Evolutionary conservation across 2,329 filamentous ascomycete species (phyloP).

Genomic region (Penicillium sp.): DNA sequence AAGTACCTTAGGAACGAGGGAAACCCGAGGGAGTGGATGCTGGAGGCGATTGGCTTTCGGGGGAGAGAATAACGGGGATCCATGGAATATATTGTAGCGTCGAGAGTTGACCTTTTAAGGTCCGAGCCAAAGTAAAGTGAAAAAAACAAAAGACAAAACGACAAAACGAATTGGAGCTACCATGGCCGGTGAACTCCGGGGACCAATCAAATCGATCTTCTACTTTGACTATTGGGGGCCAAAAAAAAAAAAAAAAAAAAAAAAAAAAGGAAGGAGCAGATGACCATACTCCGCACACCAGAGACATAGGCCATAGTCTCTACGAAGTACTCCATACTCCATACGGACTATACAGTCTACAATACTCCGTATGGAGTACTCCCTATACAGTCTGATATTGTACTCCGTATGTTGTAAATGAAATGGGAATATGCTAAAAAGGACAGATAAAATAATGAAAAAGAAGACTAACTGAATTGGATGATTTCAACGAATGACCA

Average conservation of each 20-base stretch:
- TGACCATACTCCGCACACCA: not conserved
- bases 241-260: no score
- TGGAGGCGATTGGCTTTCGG: constrained; percentile 8
- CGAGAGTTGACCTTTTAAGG: not conserved
- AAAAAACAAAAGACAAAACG: not conserved
- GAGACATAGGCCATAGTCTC: not conserved
- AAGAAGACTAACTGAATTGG: not conserved
- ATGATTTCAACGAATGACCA: constrained; percentile 10
- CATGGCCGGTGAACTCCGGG: not conserved
- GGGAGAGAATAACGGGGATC: not conserved
- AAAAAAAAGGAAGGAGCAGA: not conserved
- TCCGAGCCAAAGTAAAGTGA: not conserved
- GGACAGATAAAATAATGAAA: not conserved
- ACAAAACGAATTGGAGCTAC: not conserved
- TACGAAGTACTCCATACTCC: not conserved
- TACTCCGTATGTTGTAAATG: not conserved
- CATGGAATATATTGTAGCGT: no score
- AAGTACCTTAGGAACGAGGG: not conserved
- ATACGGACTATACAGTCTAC: not conserved
- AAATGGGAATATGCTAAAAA: not conserved
- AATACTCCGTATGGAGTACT: not conserved
- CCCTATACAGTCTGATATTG: not conserved
- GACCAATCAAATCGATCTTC: not conserved
- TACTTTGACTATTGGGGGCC: not conserved
- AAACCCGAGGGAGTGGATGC: constrained; percentile 5